Evolutionary conservation across 192 early-diverging fungal species (phyloP), one percentile per base, ranked within the genome.

Genomic region (Linnemannia exigua): DNA sequence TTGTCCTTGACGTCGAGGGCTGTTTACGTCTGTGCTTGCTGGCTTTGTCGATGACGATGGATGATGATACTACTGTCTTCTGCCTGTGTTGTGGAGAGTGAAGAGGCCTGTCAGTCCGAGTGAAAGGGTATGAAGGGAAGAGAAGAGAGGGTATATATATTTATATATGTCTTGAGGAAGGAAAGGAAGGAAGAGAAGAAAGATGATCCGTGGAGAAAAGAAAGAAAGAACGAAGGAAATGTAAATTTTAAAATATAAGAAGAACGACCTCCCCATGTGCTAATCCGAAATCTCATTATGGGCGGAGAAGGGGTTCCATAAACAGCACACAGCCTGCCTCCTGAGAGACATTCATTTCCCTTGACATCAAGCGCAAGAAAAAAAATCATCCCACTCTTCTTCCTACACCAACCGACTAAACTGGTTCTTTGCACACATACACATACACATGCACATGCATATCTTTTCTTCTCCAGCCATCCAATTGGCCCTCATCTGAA

Each of bases 381-480:
- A 61, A 33, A 63, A 63, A 63, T 63, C 58, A 63, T 63, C 58
- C 58, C 58, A 63, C 58, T 63, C 28, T 31, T 63, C 28, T 12
- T 63, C 15, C 2, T 22, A 25, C 58, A 31, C 58, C 28, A 25
- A 31, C 31, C 15, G 28, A 15, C 28, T n/a, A 15, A n/a, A n/a
- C n/a, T n/a, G n/a, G n/a, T n/a, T n/a, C n/a, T n/a, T n/a, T n/a
- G 28, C 9, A 28, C 25, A 8, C 25, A 20, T 25, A 11, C 25
- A 61, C 28, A 63, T 22, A 11, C 58, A 31, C 28, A 31, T 63
- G 28, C 58, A 63, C 58, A 63, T 63, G 58, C 58, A 63, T 63
- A 31, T 63, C 58, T 54, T 8, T n/a, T 6, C 22, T 8, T 54
- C 22, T 54, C 14, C n/a, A 14, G 12, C 28, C 28, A 63, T 50